Base-by-base conservation (phyloP, 768 basidiomycete genomes). In the Lanmaoa rubissima region DNA sequence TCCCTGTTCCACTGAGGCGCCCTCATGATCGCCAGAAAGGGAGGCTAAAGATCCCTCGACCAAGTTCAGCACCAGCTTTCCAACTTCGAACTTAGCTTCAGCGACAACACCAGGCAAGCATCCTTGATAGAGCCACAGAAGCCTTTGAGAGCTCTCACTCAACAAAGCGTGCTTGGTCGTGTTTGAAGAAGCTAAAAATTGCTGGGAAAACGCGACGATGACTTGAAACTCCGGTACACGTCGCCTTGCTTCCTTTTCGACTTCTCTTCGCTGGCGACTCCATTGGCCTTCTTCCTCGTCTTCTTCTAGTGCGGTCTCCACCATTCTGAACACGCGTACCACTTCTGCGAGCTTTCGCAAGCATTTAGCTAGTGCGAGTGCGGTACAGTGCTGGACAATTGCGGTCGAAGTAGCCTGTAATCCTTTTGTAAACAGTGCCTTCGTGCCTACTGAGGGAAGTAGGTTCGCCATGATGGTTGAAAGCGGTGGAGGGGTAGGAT, bases 201-300 rank as follows among this genome's bases (percentile, higher is more conserved):
- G 85, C 61, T 93, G 88, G 7, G 88, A 86, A 65, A 94, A 90
- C 0, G 85, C 90, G 11, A 97, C 80, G 53, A 97, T 74, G 49
- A 95, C 91, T 62, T 88, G 84, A 56, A 95, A 87, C 48, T 95
- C 94, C 0, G 96, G 95, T 1, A 95, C 80, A 6, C 92, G 79
- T 55, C 79, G 80, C 31, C 90, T 79, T 34, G 84, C 79, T 70
- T 94, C 92, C 62, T 80, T 77, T 67, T 90, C 87, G n/a, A 94
- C 65, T 59, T 95, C 92, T 35, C 73, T 71, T 44, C 79, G 73
- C 36, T 88, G 72, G 56, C 75, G 79, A n/a, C 74, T 73, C 92
- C 94, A 97, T 61, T 87, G 82, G 1, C 93, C 87, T 21, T 83
- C 78, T 31, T 75, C 72, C 59, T 82, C 79, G 12, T 81, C 79